phyloP scores from a whole-genome alignment of 2,329 filamentous ascomycete species.

The Aureobasidium sp. region DNA sequence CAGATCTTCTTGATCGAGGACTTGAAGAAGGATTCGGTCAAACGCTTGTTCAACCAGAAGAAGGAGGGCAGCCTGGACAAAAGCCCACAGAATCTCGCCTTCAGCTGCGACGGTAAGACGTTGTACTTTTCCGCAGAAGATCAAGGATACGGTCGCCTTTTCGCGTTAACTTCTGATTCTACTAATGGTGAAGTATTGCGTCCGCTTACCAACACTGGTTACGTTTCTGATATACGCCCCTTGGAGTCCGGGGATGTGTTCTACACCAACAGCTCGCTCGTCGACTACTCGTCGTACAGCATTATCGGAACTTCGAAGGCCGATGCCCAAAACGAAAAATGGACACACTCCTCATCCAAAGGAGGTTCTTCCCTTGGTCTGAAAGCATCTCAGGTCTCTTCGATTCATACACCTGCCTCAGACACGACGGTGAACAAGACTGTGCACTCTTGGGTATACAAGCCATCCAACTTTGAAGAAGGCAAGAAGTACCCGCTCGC shows the following conservation, averaged over 20 bases:
- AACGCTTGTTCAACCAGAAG: constrained; percentile 53
- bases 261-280: constrained; percentile 57
- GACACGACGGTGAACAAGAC: constrained; percentile 42
- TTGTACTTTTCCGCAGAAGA: constrained; percentile 70
- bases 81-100: constrained; percentile 43
- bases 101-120: constrained; percentile 46
- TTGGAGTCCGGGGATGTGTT: constrained; percentile 49
- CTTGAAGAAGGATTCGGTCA: constrained; percentile 42
- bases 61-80: constrained; percentile 55
- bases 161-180: constrained; percentile 45
- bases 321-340: constrained; percentile 21
- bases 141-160: constrained; percentile 53
- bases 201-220: constrained; percentile 45
- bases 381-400: constrained; percentile 52
- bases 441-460: constrained; percentile 63
- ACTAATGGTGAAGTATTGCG: constrained; percentile 31
- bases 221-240: constrained; percentile 44
- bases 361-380: constrained; percentile 60
- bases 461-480: constrained; percentile 55
- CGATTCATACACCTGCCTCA: constrained; percentile 62
- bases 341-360: constrained; percentile 49
- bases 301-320: constrained; percentile 44
- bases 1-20: constrained; percentile 58
- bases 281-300: constrained; percentile 64
- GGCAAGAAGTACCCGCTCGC: constrained; percentile 69